Evolutionary conservation across 441 rosid genomes (phyloP).

Genomic region (Gossypium gossypioides): DNA sequence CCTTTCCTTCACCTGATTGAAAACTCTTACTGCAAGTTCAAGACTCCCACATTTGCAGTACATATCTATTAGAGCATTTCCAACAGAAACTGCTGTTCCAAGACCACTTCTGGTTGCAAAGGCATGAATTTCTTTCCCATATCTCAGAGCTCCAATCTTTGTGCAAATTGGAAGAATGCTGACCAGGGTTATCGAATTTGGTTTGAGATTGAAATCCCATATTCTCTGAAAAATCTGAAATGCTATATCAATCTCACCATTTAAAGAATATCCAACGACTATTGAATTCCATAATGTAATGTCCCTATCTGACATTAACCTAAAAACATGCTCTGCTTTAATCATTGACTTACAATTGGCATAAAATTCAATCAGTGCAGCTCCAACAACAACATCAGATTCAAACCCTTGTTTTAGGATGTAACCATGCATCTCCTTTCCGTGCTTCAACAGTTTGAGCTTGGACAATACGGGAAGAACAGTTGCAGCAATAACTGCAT

Average conservation of each 20-base stretch:
- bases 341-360: conserved; percentile 17
- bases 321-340: conserved; percentile 24
- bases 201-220: conserved; percentile 21
- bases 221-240: conserved; percentile 16
- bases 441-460: conserved; percentile 27
- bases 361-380: conserved; percentile 30
- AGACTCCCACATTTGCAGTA: conserved; percentile 28
- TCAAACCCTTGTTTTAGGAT: conserved; percentile 26
- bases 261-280: conserved; percentile 23
- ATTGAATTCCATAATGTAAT: conserved; percentile 24
- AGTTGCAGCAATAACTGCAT: conserved; percentile 19
- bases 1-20: conserved; percentile 20
- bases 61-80: conserved; percentile 30
- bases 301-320: conserved; percentile 7
- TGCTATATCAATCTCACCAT: conserved; percentile 8
- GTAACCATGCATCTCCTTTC: conserved; percentile 32
- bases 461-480: conserved; percentile 27
- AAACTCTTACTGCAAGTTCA: conserved; percentile 23
- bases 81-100: conserved; percentile 15
- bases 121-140: conserved; percentile 33
- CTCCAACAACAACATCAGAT: conserved; percentile 21
- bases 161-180: conserved; percentile 30
- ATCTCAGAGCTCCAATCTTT: conserved; percentile 18
- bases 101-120: conserved; percentile 22
- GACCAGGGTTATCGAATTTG: conserved; percentile 24